Evolutionary conservation across 192 early-diverging fungal genomes (phyloP).

Genomic region (Coemansia sp.): DNA sequence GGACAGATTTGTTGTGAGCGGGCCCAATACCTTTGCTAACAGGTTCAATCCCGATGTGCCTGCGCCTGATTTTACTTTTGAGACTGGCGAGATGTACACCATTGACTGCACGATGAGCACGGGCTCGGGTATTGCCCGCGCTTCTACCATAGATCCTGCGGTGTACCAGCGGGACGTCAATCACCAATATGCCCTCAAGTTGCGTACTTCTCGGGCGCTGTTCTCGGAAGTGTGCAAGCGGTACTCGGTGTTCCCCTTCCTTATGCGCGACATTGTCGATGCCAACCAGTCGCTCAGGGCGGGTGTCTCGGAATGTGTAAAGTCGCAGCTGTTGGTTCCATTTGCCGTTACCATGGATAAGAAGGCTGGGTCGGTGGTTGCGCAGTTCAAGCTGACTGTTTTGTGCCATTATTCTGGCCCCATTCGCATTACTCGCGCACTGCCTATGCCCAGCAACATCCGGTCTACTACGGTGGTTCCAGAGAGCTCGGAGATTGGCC

Average conservation of each 20-base stretch:
- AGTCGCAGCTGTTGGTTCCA: conserved; percentile 63
- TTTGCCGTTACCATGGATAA: conserved; percentile 62
- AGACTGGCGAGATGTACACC: conserved; percentile 70
- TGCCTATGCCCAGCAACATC: conserved; percentile 69
- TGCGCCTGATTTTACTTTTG: conserved; percentile 64
- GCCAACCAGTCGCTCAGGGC: conserved; percentile 44
- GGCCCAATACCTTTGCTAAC: conserved; percentile 61
- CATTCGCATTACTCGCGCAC: conserved; percentile 63
- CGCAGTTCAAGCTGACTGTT: conserved; percentile 76
- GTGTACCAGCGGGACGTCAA: conserved; percentile 74
- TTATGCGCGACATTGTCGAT: conserved; percentile 52
- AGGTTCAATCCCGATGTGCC: conserved; percentile 59
- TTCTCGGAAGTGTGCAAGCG: conserved; percentile 62
- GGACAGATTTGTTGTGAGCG: conserved; percentile 71
- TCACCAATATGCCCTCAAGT: conserved; percentile 69
- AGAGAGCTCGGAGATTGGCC: conserved; percentile 35
- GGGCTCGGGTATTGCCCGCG: conserved; percentile 58
- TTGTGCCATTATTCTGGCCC: conserved; percentile 61
- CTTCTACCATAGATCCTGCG: conserved; percentile 57
- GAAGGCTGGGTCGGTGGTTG: conserved; percentile 52
- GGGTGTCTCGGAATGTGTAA: conserved; percentile 69
- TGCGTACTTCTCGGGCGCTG: conserved; percentile 57
- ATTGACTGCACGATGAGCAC: conserved; percentile 68
- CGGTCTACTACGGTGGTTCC: conserved; percentile 66
- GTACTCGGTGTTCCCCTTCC: conserved; percentile 75